Evolutionary conservation across 495 filamentous ascomycete species (phyloP), one percentile per base, ranked within the genome.

Genomic region (Hypoxylon crocopeplum): DNA sequence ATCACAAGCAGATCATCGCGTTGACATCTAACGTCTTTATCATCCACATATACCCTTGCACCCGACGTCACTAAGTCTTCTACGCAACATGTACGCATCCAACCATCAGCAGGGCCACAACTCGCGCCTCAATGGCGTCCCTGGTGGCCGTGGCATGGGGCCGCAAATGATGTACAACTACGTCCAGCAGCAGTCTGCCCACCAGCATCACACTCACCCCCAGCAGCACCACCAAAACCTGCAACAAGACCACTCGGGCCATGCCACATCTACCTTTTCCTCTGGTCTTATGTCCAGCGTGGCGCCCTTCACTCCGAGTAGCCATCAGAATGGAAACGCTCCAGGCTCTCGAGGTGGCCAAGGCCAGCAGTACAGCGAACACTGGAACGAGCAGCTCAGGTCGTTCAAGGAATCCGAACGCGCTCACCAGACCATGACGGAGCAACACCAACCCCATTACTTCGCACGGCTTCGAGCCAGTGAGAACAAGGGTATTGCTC

Each of bases 301-400:
- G 6, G 91, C 89, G 38, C 89, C 92, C 16, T 93, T 92, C 72
- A 86, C 87, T 30, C 83, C 84, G 8, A 84, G 69, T 63, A 88
- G 80, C 59, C 77, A 91, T 34, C 91, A 88, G 59, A 97, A 96
- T 70, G 91, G 92, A 34, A 76, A 88, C 73, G 48, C 81, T 76
- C 25, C 69, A 25, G 70, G 69, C 24, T 52, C 74, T 1, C 71
- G 79, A 7, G 75, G 73, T 10, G 77, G 75, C 2, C 76, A 76
- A 29, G 61, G 69, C 3, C 78, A 79, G 45, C 70, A 86, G 29
- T 82, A 87, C 64, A 90, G 80, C 57, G 92, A 95, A 62, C 88
- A 96, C 68, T 97, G 92, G 92, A 85, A 86, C 50, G 86, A 92
- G 66, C 94, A 99, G 69, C 74, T 97, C 40, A 87, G 88, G 51